Evolutionary conservation across 768 basidiomycete genomes (phyloP), one percentile per base, ranked within the genome.

Genomic region (Bullera alba): DNA sequence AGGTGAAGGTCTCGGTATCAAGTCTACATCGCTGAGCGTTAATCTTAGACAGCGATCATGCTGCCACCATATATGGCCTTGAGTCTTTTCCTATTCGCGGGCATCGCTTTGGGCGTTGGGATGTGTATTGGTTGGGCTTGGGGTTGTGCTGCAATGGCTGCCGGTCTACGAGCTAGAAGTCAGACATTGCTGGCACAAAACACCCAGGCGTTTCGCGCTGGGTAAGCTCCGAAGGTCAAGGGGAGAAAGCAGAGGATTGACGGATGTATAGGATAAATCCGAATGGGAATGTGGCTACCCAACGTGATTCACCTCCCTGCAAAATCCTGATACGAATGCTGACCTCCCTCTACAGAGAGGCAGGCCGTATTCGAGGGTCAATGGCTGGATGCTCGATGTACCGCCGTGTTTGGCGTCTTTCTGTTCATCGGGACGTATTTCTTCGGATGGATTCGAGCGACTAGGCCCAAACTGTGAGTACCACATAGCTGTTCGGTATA

Each of bases 91-190:
- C 28, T 79, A 23, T 76, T 78, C 45, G 79, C 67, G 5, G 58
- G 77, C 1, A 62, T 75, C n/a, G 80, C 77, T 0, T 55, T 82
- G 32, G 53, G 79, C 22, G 15, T 80, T 5, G 80, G 80, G 0
- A 57, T 78, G 38, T 69, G 74, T 2, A 35, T 79, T 1, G 80
- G 80, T 12, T 83, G 81, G 81, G 81, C 76, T 0, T 73, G 79
- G 55, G 79, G 80, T 1, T 71, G 74, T 8, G 80, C 78, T 0
- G 79, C 76, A 0, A 81, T 82, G 80, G 75, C 75, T 3, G 77
- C 78, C 0, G 76, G 76, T 0, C 60, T 78, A 0, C 65, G 74
- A 4, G 76, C 75, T 0, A 42, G 74, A n/a, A 54, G 50, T 46
- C 57, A 60, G 19, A 54, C 58, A 2, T 26, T 73, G 21, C 42